phyloP scores from a whole-genome alignment of 495 filamentous ascomycete genomes.

The Glonium stellatum region DNA sequence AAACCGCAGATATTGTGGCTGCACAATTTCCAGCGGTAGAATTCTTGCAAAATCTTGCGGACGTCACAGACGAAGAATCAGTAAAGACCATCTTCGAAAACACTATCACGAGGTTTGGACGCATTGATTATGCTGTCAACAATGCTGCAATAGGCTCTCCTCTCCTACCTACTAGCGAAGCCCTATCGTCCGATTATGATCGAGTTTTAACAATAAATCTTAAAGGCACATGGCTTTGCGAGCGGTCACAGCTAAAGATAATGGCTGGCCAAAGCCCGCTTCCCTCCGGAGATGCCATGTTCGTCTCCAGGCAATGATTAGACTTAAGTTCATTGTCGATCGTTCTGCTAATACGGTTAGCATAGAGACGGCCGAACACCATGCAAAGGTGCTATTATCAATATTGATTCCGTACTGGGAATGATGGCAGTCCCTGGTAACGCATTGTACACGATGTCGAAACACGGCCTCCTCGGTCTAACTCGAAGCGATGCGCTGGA shows the following conservation, averaged over 20 bases:
- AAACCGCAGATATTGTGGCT: constrained; percentile 19
- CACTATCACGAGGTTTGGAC: constrained; percentile 21
- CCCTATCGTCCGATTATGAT: constrained; percentile 33
- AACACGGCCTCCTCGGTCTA: constrained; percentile 31
- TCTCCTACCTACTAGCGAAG: constrained; percentile 27
- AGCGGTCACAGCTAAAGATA: constrained; percentile 41
- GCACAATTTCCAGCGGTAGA: constrained; percentile 25
- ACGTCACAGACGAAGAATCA: constrained; percentile 24
- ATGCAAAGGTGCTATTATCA: constrained; percentile 24
- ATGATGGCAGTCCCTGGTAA: constrained; percentile 24
- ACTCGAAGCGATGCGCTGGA: constrained; percentile 34
- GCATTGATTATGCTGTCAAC: constrained; percentile 21
- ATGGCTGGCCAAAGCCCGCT: constrained; percentile 43
- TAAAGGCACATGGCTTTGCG: constrained; percentile 42
- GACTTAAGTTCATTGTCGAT: neutral
- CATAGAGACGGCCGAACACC: constrained; percentile 2
- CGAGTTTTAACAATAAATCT: constrained; percentile 41
- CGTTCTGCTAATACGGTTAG: no score
- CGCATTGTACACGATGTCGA: constrained; percentile 35
- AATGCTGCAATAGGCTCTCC: constrained; percentile 22
- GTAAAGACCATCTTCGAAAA: constrained; percentile 25
- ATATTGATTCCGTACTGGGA: constrained; percentile 26
- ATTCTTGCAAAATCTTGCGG: constrained; percentile 23
- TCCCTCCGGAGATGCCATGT: neutral
- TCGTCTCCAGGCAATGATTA: neutral